phyloP scores from a whole-genome alignment of 108 stramenopile genomes.

The Nannochloropsis oceanica region DNA sequence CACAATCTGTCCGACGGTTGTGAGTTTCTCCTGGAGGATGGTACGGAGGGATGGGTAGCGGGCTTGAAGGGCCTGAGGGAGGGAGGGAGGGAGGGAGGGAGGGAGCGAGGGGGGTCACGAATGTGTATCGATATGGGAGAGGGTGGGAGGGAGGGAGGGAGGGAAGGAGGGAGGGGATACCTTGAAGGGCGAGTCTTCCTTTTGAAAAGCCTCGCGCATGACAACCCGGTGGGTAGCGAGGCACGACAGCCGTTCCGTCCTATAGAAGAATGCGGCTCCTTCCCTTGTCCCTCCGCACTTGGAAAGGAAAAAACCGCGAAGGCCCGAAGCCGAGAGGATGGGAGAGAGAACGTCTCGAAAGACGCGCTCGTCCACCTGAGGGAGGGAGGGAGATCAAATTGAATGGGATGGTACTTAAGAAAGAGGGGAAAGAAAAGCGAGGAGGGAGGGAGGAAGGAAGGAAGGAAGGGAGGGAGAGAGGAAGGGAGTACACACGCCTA shows the following conservation, averaged over 20 bases:
- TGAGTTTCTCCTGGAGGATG: background rate
- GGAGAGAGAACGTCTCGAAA: background rate
- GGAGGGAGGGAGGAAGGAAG: background rate
- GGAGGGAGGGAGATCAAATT: background rate
- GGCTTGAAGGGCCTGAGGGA: background rate
- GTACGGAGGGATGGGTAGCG: background rate
- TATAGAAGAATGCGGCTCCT: background rate
- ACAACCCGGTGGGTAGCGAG: background rate
- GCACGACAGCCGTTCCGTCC: background rate
- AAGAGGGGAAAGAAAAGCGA: background rate
- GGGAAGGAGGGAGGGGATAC: background rate
- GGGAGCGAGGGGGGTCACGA: background rate
- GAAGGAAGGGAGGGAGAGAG: background rate
- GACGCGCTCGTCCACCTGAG: background rate
- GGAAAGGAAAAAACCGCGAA: background rate
- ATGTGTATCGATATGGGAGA: background rate
- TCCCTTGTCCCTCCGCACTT: background rate
- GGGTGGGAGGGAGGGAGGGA: background rate
- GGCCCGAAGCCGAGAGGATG: background rate
- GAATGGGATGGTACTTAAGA: background rate
- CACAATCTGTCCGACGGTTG: background rate
- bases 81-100: background rate
- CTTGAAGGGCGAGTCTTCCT: background rate
- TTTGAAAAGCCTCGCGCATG: background rate
- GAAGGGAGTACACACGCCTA: no score